A percentile compares a stretch with the other conserved stretches of the same genome.
These are phyloP conservation scores for Persicaria maculosa DNA, from an alignment of 148 eudicot genomes.

Conservation along the genomic window DNA sequence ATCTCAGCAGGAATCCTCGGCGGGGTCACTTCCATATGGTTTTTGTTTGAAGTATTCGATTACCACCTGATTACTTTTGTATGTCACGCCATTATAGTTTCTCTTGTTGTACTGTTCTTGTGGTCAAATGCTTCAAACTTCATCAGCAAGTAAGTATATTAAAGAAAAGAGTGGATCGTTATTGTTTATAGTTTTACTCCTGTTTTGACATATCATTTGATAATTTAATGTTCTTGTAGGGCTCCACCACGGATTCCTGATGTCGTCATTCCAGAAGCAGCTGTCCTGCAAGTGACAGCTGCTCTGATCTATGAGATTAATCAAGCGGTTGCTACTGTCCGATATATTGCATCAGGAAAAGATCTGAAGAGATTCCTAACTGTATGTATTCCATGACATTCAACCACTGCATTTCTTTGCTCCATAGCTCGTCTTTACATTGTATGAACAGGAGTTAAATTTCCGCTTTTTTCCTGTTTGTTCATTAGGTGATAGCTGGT, in stretches of 20 bases:
- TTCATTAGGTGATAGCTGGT: constrained; percentile 15
- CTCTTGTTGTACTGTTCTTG: constrained; percentile 50
- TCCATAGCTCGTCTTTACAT: not conserved
- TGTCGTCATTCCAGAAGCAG: constrained; percentile 39
- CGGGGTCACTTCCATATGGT: constrained; percentile 62
- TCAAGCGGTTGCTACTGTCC: constrained; percentile 29
- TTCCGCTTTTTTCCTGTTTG: not conserved
- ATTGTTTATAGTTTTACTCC: not conserved
- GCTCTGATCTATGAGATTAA: constrained; percentile 45
- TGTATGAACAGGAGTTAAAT: not conserved
- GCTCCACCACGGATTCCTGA: constrained; percentile 55
- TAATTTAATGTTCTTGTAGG: constrained; percentile 16
- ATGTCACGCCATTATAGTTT: constrained; percentile 62
- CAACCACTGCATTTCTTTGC: not conserved
- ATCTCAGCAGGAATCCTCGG: constrained; percentile 58
- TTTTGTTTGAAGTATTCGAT: constrained; percentile 63
- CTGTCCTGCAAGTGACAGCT: constrained; percentile 38
- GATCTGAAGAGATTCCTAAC: constrained; percentile 50
- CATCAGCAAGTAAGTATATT: constrained; percentile 27
- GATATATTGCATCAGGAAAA: constrained; percentile 53
- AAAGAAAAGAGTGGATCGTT: not conserved
- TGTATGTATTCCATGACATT: constrained; percentile 25
- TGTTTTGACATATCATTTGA: not conserved
- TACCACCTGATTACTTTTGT: constrained; percentile 66
- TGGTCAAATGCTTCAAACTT: constrained; percentile 70